These are phyloP conservation scores for Yamadazyma triangularis DNA, from an alignment of 1,139 yeast genomes.

Conservation along the genomic window DNA sequence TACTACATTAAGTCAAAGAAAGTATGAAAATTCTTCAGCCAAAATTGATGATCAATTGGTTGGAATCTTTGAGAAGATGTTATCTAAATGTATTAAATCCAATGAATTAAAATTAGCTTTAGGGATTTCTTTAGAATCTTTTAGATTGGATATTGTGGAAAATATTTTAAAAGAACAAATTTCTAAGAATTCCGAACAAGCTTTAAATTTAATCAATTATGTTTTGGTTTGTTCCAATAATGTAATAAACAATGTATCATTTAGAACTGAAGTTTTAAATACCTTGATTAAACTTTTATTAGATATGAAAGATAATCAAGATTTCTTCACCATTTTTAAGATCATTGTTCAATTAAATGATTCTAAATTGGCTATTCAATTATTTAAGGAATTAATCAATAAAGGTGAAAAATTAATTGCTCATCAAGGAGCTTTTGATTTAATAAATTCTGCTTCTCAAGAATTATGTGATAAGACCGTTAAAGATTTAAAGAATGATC, in stretches of 20 bases:
- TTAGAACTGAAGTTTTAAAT: slow-evolving; percentile 61
- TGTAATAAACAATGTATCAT: slow-evolving; percentile 54
- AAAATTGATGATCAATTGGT: slow-evolving; percentile 60
- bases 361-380: slow-evolving; percentile 57
- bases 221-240: slow-evolving; percentile 72
- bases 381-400: slow-evolving; percentile 58
- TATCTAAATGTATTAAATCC: slow-evolving; percentile 66
- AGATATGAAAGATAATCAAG: slow-evolving; percentile 62
- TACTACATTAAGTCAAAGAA: slow-evolving; percentile 57
- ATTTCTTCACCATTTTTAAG: slow-evolving; percentile 72
- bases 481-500: slow-evolving; percentile 36
- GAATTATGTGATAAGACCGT: slow-evolving; percentile 69
- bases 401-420: slow-evolving; percentile 52
- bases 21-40: slow-evolving; percentile 38
- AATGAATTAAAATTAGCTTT: slow-evolving; percentile 79
- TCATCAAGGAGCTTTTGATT: slow-evolving; percentile 92
- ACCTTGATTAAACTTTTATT: slow-evolving; percentile 60
- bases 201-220: slow-evolving; percentile 61
- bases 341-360: slow-evolving; percentile 88
- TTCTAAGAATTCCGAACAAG: slow-evolving; percentile 36
- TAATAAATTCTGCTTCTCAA: slow-evolving; percentile 91
- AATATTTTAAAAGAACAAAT: slow-evolving; percentile 49
- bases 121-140: slow-evolving; percentile 88
- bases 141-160: slow-evolving; percentile 77
- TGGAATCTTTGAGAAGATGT: slow-evolving; percentile 79